A percentile compares a stretch with the other conserved stretches of the same genome.
These are phyloP conservation scores for Lotus japonicus DNA, from an alignment of 306 rosid genomes.

Conservation along the genomic window DNA sequence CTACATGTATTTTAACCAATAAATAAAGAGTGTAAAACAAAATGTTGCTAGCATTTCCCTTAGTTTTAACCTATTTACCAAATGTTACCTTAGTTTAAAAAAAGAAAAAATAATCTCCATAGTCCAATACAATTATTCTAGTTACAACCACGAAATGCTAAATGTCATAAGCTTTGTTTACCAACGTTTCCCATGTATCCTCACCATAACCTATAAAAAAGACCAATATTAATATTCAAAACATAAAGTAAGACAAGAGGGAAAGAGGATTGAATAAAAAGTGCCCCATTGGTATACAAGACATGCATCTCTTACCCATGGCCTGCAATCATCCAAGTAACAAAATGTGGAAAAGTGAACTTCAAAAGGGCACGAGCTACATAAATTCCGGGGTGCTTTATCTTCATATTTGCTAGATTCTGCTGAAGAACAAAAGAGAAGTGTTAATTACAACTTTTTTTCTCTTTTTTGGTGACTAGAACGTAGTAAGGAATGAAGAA, in stretches of 20 bases:
- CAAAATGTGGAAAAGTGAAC: conserved; percentile 25
- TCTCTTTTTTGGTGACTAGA: neutral
- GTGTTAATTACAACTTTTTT: neutral
- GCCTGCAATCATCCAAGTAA: conserved; percentile 34
- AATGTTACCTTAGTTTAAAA: too few relatives aligned
- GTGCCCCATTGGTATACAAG: neutral
- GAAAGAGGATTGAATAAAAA: too few relatives aligned
- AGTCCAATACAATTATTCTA: neutral
- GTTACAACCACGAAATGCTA: neutral
- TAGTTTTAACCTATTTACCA: too few relatives aligned
- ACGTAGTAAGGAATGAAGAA: neutral
- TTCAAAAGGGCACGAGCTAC: conserved; percentile 20
- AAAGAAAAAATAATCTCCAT: too few relatives aligned
- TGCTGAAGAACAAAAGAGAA: neutral
- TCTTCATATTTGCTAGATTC: neutral
- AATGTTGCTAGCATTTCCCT: too few relatives aligned
- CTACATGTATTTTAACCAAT: too few relatives aligned
- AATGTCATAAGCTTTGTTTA: neutral
- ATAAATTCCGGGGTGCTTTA: conserved; percentile 33
- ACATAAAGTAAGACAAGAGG: neutral
- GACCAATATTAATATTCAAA: neutral
- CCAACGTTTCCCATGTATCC: neutral
- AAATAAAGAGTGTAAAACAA: too few relatives aligned
- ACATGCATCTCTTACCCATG: conserved; percentile 29
- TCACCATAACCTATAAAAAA: conserved; percentile 24